Evolutionary conservation across 2,329 filamentous ascomycete species (phyloP), one percentile per base, ranked within the genome.

Genomic region (Beauveria bassiana): DNA sequence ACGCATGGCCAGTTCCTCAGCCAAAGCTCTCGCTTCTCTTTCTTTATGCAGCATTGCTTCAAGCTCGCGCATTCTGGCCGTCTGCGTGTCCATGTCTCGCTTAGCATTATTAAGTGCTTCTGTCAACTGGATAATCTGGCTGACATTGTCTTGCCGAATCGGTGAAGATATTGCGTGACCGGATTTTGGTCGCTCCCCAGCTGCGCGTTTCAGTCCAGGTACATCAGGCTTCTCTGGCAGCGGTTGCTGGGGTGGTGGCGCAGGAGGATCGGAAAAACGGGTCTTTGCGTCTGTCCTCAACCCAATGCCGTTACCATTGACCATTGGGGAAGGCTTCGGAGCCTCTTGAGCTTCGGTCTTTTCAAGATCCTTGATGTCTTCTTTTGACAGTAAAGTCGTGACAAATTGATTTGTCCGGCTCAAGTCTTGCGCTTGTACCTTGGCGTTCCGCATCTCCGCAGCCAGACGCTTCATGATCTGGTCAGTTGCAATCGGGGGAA

Each of bases 221-320:
- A 82, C 85, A 73, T 96, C 91, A 0, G 93, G 93, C 72, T 97
- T 97, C 71, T 97, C 93, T 1, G 93, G 93, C 6, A 98, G 79
- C 16, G 93, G 93, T 68, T 96, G 93, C 67, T 96, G 92, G 31
- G 93, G 93, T 28, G 93, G 93, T 8, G 93, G 93, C 24, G 93
- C 93, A 4, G 93, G 93, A 56, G 93, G 93, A 62, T 97, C 93
- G 1, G 91, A 95, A 72, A 97, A 98, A 58, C 92, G 85, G 5
- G 90, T 85, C 68, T 95, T 93, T 46, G 87, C 79, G 69, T 96
- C 92, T 22, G 86, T 77, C 66, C 91, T 88, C 68, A 84, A 84
- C 0, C 81, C 76, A 9, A 81, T 68, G 26, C 72, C 74, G 64
- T 79, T 81, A 26, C 82, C 81, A 62, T 85, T 84, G 1, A 77